phyloP scores from a whole-genome alignment of 202 grass and related monocot genomes.

The Carex arenaria region DNA sequence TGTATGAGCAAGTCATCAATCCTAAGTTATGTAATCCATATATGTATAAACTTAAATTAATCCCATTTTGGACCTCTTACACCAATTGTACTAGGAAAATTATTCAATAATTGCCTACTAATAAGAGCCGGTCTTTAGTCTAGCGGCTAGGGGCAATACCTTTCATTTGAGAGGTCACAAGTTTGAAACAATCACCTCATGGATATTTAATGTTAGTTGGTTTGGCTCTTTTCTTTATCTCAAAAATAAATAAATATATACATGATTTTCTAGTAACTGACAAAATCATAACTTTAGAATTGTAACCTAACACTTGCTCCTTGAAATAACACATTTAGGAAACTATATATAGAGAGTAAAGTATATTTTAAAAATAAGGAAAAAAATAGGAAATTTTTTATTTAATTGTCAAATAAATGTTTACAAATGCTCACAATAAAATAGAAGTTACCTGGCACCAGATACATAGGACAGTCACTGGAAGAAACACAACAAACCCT shows the following conservation, averaged over 20 bases:
- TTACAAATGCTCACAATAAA: neutral
- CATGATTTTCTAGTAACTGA: neutral
- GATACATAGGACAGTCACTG: constrained; percentile 52
- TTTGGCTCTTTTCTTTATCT: too few species aligned
- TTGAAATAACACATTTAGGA: neutral
- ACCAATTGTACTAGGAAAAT: too few species aligned
- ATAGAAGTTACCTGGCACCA: constrained; percentile 76
- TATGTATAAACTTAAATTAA: neutral
- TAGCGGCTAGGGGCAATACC: too few species aligned
- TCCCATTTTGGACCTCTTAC: too few species aligned
- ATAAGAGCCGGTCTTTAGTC: too few species aligned
- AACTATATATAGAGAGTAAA: neutral
- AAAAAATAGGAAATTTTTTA: neutral
- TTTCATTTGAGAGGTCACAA: too few species aligned
- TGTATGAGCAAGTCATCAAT: neutral
- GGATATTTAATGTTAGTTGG: too few species aligned
- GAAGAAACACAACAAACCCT: constrained; percentile 79
- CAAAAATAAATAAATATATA: too few species aligned
- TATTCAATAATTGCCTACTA: neutral
- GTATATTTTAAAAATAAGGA: neutral
- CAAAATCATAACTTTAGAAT: neutral
- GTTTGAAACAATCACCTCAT: too few species aligned
- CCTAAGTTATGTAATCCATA: neutral
- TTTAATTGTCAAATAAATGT: neutral
- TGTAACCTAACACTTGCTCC: neutral